Evolutionary conservation across 2,329 filamentous ascomycete species (phyloP).

Genomic region (Phyllosticta capitalensis): DNA sequence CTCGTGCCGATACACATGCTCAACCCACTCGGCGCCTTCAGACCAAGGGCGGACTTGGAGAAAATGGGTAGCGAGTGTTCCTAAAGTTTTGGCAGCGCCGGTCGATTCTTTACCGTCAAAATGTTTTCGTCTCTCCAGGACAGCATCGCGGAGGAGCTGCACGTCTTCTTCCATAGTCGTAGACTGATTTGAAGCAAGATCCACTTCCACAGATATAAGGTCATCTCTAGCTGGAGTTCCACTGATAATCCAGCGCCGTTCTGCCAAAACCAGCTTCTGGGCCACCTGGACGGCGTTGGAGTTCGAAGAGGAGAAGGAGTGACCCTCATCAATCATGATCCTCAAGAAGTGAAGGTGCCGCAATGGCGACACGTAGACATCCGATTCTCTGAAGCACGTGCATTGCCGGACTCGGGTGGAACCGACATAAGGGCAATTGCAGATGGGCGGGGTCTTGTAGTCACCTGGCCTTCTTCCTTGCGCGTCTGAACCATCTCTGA

Average conservation of each 20-base stretch:
- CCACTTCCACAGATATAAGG: constrained; percentile 64
- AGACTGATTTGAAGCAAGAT: constrained; percentile 32
- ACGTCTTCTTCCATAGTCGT: constrained; percentile 19
- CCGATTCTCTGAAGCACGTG: constrained; percentile 31
- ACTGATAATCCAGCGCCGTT: constrained; percentile 79
- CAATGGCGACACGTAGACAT: constrained; percentile 51
- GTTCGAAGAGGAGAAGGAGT: constrained; percentile 63
- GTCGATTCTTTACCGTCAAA: constrained; percentile 33
- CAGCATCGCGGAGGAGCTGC: constrained; percentile 16
- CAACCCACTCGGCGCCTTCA: constrained; percentile 62
- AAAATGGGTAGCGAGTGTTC: constrained; percentile 56
- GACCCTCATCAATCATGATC: constrained; percentile 86
- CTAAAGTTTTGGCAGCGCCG: constrained; percentile 50
- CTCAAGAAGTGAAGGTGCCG: constrained; percentile 72
- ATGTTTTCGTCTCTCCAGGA: constrained; percentile 31
- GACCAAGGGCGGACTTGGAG: constrained; percentile 72
- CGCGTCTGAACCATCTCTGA: constrained; percentile 39
- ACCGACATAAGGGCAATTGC: constrained; percentile 36
- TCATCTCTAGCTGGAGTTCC: constrained; percentile 74
- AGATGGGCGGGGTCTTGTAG: constrained; percentile 13
- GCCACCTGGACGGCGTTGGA: constrained; percentile 50
- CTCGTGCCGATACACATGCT: constrained; percentile 53
- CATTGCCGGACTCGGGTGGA: constrained; percentile 35
- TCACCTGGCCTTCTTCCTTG: constrained; percentile 28
- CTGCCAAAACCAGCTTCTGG: constrained; percentile 44